A percentile compares a stretch with the other conserved stretches of the same genome.
These are phyloP conservation scores for Agrocybe pediades DNA, from an alignment of 768 basidiomycete genomes.

Conservation along the genomic window DNA sequence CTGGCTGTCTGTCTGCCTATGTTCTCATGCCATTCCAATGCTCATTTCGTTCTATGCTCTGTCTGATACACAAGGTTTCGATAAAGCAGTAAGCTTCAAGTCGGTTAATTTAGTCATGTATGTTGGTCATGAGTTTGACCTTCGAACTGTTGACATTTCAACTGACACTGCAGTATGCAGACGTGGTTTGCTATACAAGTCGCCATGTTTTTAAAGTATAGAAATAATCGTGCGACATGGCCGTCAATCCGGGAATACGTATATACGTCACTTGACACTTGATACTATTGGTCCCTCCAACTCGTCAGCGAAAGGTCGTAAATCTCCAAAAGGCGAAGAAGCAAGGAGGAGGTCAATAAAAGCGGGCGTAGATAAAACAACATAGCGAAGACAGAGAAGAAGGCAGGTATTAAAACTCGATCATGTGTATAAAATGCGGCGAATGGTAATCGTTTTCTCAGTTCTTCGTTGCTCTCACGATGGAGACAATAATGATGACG, in stretches of 20 bases:
- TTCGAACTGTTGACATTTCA: too few species aligned
- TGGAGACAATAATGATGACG: conserved; percentile 93
- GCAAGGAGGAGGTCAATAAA: conserved; percentile 17
- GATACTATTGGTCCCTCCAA: not conserved
- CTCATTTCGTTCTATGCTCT: not conserved
- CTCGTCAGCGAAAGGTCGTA: not conserved
- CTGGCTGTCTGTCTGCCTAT: not conserved
- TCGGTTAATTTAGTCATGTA: too few species aligned
- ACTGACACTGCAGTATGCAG: too few species aligned
- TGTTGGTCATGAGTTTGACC: too few species aligned
- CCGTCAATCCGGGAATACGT: not conserved
- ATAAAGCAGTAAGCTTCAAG: too few species aligned
- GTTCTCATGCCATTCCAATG: not conserved
- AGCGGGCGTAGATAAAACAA: conserved; percentile 32
- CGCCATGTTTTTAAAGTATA: too few species aligned
- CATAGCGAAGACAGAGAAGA: conserved; percentile 13
- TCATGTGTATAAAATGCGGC: conserved; percentile 1
- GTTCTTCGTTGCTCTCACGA: conserved; percentile 81
- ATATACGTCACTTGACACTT: not conserved
- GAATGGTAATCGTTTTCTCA: conserved; percentile 21
- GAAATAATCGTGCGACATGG: too few species aligned
- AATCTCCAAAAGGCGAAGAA: not conserved
- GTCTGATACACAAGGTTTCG: too few species aligned
- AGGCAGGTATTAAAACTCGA: conserved; percentile 11
- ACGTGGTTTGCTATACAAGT: too few species aligned